Evolutionary conservation across 2,329 filamentous ascomycete species (phyloP).

Genomic region (Xylaria sp.): DNA sequence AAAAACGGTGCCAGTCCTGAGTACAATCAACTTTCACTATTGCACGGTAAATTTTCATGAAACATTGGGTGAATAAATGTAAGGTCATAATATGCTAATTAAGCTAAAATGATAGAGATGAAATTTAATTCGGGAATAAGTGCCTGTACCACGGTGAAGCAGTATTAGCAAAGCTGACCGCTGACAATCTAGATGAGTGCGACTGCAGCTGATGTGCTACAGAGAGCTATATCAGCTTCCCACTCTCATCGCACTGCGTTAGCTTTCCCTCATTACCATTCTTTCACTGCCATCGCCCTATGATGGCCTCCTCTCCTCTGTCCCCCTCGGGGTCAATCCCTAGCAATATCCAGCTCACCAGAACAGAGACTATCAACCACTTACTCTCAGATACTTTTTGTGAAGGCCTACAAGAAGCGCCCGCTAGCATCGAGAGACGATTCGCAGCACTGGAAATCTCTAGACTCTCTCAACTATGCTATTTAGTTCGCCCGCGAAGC

Average conservation of each 20-base stretch:
- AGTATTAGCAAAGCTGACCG: neutral
- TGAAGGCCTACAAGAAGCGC: neutral
- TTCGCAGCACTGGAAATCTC: neutral
- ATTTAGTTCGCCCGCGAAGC: conserved; percentile 3
- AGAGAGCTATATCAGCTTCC: neutral
- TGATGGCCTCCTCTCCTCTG: neutral
- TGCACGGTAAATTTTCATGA: too few species aligned
- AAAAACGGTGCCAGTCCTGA: too few species aligned
- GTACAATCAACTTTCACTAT: too few species aligned
- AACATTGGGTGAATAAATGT: too few species aligned
- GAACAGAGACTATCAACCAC: neutral
- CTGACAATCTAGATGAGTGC: neutral
- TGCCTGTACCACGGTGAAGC: neutral
- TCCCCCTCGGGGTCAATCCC: neutral
- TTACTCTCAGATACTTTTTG: conserved; percentile 6
- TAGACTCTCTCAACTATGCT: neutral
- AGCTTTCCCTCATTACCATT: neutral
- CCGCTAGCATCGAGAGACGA: neutral
- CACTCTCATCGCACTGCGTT: neutral
- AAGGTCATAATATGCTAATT: too few species aligned
- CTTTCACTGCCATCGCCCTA: neutral
- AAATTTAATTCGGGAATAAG: too few species aligned
- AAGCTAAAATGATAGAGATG: too few species aligned
- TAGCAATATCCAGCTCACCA: neutral
- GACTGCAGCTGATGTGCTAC: neutral